Evolutionary conservation across 768 basidiomycete species (phyloP).

Genomic region (Amanita polypyramis): DNA sequence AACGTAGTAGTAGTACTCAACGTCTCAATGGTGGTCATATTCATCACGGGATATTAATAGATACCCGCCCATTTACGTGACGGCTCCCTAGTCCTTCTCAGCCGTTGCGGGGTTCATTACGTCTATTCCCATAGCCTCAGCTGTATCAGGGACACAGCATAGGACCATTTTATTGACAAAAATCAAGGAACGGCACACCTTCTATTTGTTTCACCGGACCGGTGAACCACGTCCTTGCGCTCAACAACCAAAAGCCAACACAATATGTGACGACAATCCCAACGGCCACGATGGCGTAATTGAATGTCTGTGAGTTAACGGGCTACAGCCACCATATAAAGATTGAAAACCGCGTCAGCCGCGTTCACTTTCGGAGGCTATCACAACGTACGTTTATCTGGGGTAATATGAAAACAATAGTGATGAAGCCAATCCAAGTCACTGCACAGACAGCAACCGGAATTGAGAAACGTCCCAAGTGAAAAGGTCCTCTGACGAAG

Average conservation of each 20-base stretch:
- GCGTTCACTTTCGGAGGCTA: neutral
- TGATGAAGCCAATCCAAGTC: constrained; percentile 64
- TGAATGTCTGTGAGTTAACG: constrained; percentile 60
- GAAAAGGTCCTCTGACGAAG: constrained; percentile 63
- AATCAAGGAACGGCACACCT: constrained; percentile 23
- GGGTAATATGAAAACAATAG: constrained; percentile 66
- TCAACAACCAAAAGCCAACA: constrained; percentile 59
- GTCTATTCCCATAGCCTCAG: constrained; percentile 39
- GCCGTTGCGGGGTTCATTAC: constrained; percentile 27
- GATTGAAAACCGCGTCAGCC: constrained; percentile 3
- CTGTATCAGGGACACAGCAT: constrained; percentile 15
- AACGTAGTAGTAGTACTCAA: too few species aligned
- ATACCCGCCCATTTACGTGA: too few species aligned
- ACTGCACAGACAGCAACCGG: constrained; percentile 47
- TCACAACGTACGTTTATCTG: constrained; percentile 39
- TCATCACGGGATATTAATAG: too few species aligned
- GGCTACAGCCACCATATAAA: constrained; percentile 41
- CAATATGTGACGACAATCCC: constrained; percentile 60
- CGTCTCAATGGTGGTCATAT: too few species aligned
- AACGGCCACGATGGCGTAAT: constrained; percentile 69
- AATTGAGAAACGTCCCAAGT: constrained; percentile 54
- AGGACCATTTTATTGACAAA: neutral
- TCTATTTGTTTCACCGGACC: constrained; percentile 61
- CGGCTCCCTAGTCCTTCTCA: too few species aligned
- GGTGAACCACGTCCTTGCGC: constrained; percentile 63